A percentile compares a stretch with the other conserved stretches of the same genome.
Conservation (phyloP, 495 filamentous ascomycete species). For the Aspergillus nidulans region DNA sequence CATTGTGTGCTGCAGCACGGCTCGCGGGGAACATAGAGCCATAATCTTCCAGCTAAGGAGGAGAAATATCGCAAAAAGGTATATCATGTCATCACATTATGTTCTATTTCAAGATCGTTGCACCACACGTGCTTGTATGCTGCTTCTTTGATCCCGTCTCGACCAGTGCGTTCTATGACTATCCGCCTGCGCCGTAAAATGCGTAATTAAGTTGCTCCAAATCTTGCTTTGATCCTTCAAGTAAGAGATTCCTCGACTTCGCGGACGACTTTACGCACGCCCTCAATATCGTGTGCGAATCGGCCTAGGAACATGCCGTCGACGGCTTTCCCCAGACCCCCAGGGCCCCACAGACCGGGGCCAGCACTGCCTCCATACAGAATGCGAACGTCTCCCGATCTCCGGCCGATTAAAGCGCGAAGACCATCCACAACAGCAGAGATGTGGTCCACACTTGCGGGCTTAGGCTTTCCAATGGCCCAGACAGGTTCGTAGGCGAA, state of each 20-base stretch:
- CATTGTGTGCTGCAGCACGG: not conserved
- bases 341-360: constrained; percentile 62
- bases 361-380: constrained; percentile 80
- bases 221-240: not conserved
- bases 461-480: constrained; percentile 73
- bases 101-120: not conserved
- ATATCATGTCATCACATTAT: not conserved
- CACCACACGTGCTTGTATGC: not conserved
- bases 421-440: constrained; percentile 62
- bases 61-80: not conserved
- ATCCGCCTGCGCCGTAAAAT: not conserved
- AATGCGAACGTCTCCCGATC: constrained; percentile 55
- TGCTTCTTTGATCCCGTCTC: not conserved
- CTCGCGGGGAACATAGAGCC: not conserved
- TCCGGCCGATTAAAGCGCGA: constrained; percentile 37
- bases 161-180: not conserved
- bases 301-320: constrained; percentile 81
- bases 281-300: constrained; percentile 71
- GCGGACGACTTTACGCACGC: constrained; percentile 60
- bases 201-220: not conserved
- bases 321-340: constrained; percentile 57
- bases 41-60: not conserved
- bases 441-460: constrained; percentile 71
- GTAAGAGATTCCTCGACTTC: constrained; percentile 55
- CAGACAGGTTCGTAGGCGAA: constrained; percentile 88